These are phyloP conservation scores for Saitozyma sp. DNA, from an alignment of 768 basidiomycete species.

Conservation along the genomic window DNA sequence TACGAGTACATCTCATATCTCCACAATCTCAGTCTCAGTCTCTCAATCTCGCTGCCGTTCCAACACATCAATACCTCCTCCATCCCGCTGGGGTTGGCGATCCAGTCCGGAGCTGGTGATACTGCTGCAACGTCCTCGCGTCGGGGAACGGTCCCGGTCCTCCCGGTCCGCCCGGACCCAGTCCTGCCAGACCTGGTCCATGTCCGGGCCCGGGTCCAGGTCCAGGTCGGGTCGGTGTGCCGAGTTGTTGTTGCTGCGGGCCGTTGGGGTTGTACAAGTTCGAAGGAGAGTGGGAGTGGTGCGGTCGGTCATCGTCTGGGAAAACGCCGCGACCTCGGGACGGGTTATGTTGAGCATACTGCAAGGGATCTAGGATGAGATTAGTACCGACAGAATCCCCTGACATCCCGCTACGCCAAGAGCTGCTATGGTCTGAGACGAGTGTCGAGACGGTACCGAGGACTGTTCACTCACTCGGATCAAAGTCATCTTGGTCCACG, in stretches of 20 bases:
- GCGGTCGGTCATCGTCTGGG: background rate
- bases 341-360: too few species aligned
- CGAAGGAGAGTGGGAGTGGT: background rate
- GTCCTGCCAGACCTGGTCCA: background rate
- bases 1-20: too few species aligned
- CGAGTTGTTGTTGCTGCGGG: background rate
- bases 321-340: too few species aligned
- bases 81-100: slow-evolving; percentile 1
- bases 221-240: background rate
- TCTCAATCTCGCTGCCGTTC: too few species aligned
- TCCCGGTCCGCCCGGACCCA: too few species aligned
- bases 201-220: background rate
- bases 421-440: background rate
- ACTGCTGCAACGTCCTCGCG: slow-evolving; percentile 5
- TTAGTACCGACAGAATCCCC: background rate
- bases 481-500: too few species aligned
- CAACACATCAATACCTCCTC: too few species aligned
- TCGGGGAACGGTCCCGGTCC: background rate
- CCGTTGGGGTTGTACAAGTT: background rate
- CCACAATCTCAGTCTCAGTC: too few species aligned
- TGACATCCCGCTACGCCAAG: background rate
- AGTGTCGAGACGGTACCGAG: too few species aligned
- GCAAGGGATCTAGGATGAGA: background rate
- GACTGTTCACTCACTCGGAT: too few species aligned
- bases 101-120: background rate